Evolutionary conservation across 306 rosid genomes (phyloP), one percentile per base, ranked within the genome.

Genomic region (Quercus wislizeni): DNA sequence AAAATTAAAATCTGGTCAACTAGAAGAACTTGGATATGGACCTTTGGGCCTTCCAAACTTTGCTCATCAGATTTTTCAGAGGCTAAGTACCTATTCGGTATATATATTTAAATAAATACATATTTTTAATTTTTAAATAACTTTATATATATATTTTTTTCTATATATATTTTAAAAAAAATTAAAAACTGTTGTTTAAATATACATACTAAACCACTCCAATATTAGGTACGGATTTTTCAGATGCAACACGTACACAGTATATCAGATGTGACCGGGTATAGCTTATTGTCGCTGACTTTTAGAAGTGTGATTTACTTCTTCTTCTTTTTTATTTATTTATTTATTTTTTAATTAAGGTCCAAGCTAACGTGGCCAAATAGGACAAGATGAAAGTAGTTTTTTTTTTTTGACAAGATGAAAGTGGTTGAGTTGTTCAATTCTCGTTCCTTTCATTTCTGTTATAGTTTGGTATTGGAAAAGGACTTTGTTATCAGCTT

Each of bases 131-230:
- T 33, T 33, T 33, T 33, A 33, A 33, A 33, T 33, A 33, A 33
- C 0, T 5, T 33, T 5, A 33, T 1, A 33, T 1, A 33, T 33
- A 33, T 33, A 33, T 1, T 33, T 33, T 33, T 0, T 1, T 0
- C 6, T 0, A 33, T 0, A 33, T 1, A 0, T 33, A 33, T 33
- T 33, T 33, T 1, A 0, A 33, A 33, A 5, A 1, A 33, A 5
- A 33, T 5, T 5, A 5, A 5, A 33, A 33, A 33, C 0, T 33
- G 0, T 33, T 33, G 0, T 33, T 33, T 33, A 33, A 33, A 5
- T 0, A 0, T 0, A 33, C 2, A 0, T 33, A 5, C 0, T 0
- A 0, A 4, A 4, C 0, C 0, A 5, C 0, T 0, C 52, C 11
- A 46, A 46, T 0, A 12, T 46, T 11, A 2, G 4, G 1, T 9